Conservation (phyloP, 495 filamentous ascomycete species). For the Staphylotrichum tortipilum region DNA sequence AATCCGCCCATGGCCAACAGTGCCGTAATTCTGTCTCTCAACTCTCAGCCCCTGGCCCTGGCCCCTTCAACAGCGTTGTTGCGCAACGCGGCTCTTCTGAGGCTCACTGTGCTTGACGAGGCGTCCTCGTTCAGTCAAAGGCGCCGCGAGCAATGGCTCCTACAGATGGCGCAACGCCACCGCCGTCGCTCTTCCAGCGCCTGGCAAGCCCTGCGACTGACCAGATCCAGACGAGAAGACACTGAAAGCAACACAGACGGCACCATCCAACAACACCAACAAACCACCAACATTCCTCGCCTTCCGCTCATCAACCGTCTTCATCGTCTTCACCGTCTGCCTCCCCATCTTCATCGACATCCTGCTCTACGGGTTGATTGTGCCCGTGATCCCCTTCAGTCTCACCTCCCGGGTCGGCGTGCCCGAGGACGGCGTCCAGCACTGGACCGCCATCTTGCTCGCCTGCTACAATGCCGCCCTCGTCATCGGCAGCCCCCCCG, state of each 20-base stretch:
- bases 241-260: conserved; percentile 27
- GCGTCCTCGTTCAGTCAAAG: too few relatives aligned
- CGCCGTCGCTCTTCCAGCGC: too few relatives aligned
- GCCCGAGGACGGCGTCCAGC: conserved; percentile 47
- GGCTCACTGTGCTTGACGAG: too few relatives aligned
- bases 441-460: conserved; percentile 71
- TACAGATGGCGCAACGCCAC: too few relatives aligned
- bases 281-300: conserved; percentile 46
- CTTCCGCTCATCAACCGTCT: conserved; percentile 40
- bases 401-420: conserved; percentile 53
- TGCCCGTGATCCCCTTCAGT: conserved; percentile 80
- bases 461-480: conserved; percentile 71
- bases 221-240: too few relatives aligned
- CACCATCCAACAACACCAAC: conserved; percentile 40
- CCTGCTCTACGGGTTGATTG: conserved; percentile 71
- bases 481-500: conserved; percentile 47
- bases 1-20: too few relatives aligned
- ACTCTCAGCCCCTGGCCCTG: too few relatives aligned
- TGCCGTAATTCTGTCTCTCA: too few relatives aligned
- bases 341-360: conserved; percentile 58
- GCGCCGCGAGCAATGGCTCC: too few relatives aligned
- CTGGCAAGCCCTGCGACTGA: too few relatives aligned
- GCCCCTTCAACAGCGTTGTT: too few relatives aligned
- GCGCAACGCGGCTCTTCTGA: too few relatives aligned
- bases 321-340: conserved; percentile 37